These are phyloP conservation scores for Potentilla sterilis DNA, from an alignment of 306 rosid species.

Conservation along the genomic window DNA sequence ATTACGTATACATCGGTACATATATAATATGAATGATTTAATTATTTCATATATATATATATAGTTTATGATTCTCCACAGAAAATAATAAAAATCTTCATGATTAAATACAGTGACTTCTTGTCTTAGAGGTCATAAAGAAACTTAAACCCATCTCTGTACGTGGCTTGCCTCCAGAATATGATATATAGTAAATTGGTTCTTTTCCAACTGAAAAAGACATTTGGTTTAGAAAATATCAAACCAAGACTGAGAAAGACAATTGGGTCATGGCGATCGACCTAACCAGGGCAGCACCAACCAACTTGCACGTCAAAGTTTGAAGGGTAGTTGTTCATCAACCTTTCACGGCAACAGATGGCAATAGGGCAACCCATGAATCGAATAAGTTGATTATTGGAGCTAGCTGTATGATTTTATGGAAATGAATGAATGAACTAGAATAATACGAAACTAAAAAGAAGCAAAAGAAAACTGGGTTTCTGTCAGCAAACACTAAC, in stretches of 20 bases:
- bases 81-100: neutral
- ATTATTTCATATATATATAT: neutral
- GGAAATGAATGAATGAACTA: constrained; percentile 1
- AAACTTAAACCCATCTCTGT: neutral
- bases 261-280: constrained; percentile 8
- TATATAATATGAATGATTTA: no score
- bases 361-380: neutral
- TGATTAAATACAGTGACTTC: neutral
- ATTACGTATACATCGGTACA: neutral
- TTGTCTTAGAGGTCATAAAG: constrained; percentile 14
- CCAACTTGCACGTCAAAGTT: constrained; percentile 13
- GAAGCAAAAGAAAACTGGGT: neutral
- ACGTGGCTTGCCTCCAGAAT: neutral
- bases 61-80: neutral
- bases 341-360: neutral
- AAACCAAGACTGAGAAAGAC: neutral
- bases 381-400: neutral
- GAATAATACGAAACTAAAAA: neutral
- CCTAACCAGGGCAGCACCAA: neutral
- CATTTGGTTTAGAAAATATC: neutral
- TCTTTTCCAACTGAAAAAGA: constrained; percentile 7
- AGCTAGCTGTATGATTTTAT: neutral
- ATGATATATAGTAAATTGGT: neutral
- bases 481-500: constrained; percentile 10
- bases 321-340: constrained; percentile 13